Evolutionary conservation across 2,329 filamentous ascomycete species (phyloP).

Genomic region (Fusarium nurragi): DNA sequence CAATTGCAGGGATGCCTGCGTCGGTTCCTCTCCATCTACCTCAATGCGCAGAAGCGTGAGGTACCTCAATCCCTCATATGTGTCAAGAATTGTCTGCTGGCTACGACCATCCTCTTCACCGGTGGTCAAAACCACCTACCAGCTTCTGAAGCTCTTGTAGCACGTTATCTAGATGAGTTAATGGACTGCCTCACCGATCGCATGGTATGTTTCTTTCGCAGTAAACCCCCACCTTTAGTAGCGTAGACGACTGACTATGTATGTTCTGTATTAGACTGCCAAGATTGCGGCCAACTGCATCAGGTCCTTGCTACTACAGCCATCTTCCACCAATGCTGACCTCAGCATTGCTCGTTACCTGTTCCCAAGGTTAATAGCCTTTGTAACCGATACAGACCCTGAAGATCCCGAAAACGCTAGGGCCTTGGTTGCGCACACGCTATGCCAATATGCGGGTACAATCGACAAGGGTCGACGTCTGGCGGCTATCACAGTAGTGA

Average conservation of each 20-base stretch:
- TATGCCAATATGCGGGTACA: constrained; percentile 74
- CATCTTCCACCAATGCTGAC: constrained; percentile 70
- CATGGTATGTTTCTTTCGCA: constrained; percentile 66
- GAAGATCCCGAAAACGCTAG: constrained; percentile 85
- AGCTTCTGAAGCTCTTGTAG: constrained; percentile 77
- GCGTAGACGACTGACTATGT: constrained; percentile 13
- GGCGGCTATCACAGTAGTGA: constrained; percentile 77
- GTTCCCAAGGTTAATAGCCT: constrained; percentile 78
- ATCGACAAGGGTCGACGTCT: constrained; percentile 58
- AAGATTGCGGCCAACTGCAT: constrained; percentile 92
- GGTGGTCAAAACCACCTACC: constrained; percentile 78
- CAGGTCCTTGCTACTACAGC: constrained; percentile 79
- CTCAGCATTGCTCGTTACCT: constrained; percentile 79
- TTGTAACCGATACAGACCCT: constrained; percentile 73
- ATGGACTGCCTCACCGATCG: constrained; percentile 84
- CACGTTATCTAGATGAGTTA: constrained; percentile 80
- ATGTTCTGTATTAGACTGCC: constrained; percentile 66
- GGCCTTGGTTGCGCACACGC: constrained; percentile 74
- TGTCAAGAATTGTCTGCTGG: constrained; percentile 92
- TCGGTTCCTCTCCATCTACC: constrained; percentile 82
- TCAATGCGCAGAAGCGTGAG: constrained; percentile 79
- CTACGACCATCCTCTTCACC: constrained; percentile 88
- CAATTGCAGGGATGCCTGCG: constrained; percentile 86
- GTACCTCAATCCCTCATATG: constrained; percentile 80
- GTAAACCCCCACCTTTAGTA: background rate